These are phyloP conservation scores for Penicillium expansum DNA, from an alignment of 2,329 filamentous ascomycete genomes.

Conservation along the genomic window DNA sequence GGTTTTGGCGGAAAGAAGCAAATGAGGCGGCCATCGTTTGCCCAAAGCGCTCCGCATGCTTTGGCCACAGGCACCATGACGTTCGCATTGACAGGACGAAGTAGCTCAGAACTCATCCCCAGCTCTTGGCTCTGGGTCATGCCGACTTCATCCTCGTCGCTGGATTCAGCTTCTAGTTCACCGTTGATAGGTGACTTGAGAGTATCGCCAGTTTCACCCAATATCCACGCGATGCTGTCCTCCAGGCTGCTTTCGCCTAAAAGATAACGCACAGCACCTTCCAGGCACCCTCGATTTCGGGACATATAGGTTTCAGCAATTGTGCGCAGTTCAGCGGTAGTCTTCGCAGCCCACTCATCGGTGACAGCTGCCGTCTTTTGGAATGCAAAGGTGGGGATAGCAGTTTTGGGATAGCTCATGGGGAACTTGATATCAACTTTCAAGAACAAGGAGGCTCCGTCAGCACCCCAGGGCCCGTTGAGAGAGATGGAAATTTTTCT, in stretches of 20 bases:
- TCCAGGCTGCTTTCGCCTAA: constrained; percentile 58
- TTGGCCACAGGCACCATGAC: constrained; percentile 63
- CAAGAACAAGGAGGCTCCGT: constrained; percentile 53
- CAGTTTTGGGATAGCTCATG: constrained; percentile 51
- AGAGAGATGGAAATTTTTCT: constrained; percentile 56
- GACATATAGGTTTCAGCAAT: constrained; percentile 56
- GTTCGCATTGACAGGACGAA: constrained; percentile 58
- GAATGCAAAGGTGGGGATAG: constrained; percentile 52
- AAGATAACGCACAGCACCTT: constrained; percentile 60
- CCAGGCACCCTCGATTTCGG: constrained; percentile 56
- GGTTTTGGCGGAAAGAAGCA: constrained; percentile 57
- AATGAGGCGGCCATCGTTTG: constrained; percentile 55
- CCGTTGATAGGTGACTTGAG: constrained; percentile 44
- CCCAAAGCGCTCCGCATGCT: constrained; percentile 58
- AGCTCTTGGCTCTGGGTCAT: constrained; percentile 45
- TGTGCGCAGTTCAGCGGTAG: constrained; percentile 52
- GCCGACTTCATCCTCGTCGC: constrained; percentile 68
- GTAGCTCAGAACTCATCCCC: constrained; percentile 51
- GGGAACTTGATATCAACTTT: constrained; percentile 60
- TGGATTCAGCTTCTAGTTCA: constrained; percentile 66
- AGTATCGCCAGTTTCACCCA: constrained; percentile 57
- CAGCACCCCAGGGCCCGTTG: constrained; percentile 59
- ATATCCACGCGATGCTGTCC: constrained; percentile 53
- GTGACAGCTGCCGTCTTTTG: constrained; percentile 59
- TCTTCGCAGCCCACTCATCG: constrained; percentile 48